A percentile compares a stretch with the other conserved stretches of the same genome.
phyloP scores from a whole-genome alignment of 208 protist species.

The Trichomonas gallinae region DNA sequence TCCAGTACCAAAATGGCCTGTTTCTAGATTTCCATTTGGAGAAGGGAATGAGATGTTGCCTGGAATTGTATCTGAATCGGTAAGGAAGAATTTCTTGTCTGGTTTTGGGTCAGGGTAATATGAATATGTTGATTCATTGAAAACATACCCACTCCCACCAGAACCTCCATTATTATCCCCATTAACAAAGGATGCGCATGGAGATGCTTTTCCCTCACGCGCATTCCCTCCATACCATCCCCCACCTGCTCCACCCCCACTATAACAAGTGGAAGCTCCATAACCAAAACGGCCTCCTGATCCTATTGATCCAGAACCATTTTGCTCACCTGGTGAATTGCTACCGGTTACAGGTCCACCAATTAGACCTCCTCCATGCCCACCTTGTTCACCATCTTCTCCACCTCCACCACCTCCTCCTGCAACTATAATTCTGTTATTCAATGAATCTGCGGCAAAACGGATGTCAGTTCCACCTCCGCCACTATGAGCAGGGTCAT shows the following conservation, averaged over 20 bases:
- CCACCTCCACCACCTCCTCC: neutral
- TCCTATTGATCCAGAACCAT: neutral
- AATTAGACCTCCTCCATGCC: neutral
- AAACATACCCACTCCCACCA: neutral
- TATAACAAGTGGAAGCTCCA: neutral
- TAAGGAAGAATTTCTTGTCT: neutral
- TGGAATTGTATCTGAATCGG: neutral
- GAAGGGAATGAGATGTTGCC: neutral
- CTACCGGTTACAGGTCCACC: neutral
- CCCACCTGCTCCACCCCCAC: neutral
- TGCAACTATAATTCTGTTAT: neutral
- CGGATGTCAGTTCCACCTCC: neutral
- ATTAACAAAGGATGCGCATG: neutral
- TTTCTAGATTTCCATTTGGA: neutral
- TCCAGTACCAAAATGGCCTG: neutral
- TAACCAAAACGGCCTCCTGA: neutral
- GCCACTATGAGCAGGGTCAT: neutral
- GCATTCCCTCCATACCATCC: neutral
- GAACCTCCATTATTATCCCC: neutral
- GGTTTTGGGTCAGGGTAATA: neutral
- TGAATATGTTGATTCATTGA: neutral
- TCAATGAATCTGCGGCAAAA: neutral
- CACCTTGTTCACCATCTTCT: neutral
- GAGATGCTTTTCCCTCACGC: neutral
- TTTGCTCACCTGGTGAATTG: neutral